These are phyloP conservation scores for Talaromyces albobiverticillius DNA, from an alignment of 2,329 filamentous ascomycete genomes.

Conservation along the genomic window DNA sequence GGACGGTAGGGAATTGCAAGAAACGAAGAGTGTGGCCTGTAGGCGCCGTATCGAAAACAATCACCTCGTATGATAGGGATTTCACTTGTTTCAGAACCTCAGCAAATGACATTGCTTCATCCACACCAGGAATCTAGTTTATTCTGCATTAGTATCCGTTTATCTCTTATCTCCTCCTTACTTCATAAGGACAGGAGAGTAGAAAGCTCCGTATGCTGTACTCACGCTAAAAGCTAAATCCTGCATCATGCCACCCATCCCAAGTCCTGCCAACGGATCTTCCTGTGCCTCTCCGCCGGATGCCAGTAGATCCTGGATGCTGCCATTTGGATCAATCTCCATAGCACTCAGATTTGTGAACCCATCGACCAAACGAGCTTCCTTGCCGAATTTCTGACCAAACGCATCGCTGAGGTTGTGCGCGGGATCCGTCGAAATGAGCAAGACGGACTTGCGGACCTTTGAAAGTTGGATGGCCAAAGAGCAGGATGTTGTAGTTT, in stretches of 20 bases:
- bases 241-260: slow-evolving; percentile 95
- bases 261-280: slow-evolving; percentile 67
- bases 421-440: slow-evolving; percentile 97
- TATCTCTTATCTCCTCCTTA: neutral
- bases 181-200: too few relatives aligned
- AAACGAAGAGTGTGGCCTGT: slow-evolving; percentile 98
- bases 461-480: slow-evolving; percentile 96
- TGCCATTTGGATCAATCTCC: slow-evolving; percentile 98
- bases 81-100: slow-evolving; percentile 99
- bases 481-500: slow-evolving; percentile 98
- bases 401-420: slow-evolving; percentile 98
- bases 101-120: slow-evolving; percentile 99
- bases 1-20: slow-evolving; percentile 94
- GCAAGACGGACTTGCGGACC: slow-evolving; percentile 89
- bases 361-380: slow-evolving; percentile 86
- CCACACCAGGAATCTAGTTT: slow-evolving; percentile 89
- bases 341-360: slow-evolving; percentile 94
- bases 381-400: slow-evolving; percentile 98
- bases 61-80: slow-evolving; percentile 96
- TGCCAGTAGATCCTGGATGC: slow-evolving; percentile 86
- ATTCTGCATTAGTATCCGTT: neutral
- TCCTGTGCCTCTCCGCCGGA: slow-evolving; percentile 64
- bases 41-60: slow-evolving; percentile 97
- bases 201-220: neutral
- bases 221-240: slow-evolving; percentile 88